Evolutionary conservation across 2,329 filamentous ascomycete genomes (phyloP), one percentile per base, ranked within the genome.

Genomic region (Phaeosphaeriaceae sp.): DNA sequence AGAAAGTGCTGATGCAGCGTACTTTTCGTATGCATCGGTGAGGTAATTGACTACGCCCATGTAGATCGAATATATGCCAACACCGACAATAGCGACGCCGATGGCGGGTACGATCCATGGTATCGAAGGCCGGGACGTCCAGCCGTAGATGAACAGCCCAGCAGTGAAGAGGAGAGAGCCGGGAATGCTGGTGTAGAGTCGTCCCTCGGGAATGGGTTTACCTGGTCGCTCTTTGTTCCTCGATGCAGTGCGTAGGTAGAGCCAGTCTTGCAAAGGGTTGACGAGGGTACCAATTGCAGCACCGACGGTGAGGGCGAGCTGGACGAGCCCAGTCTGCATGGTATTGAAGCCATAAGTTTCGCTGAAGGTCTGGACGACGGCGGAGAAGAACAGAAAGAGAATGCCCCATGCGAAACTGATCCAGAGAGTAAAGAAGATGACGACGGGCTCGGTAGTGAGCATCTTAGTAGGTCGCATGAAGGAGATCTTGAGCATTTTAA

Each of bases 1-100:
- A 0, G 79, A 79, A 0, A 83, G 69, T 0, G 82, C 82, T 0
- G 78, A 81, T 0, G 81, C 81, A 4, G 82, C 81, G 53, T 82
- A 82, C 40, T 80, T 76, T 31, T 81, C 80, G 56, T 84, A 84
- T 0, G 81, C 78, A 57, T 84, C 81, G 1, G 77, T 79, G 22
- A 81, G 68, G 50, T 82, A 82, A 67, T 84, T 84, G 4, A 82
- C 76, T 1, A 80, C 82, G 13, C 80, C 81, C 63, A 84, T 76
- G 56, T 80, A 78, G 11, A 82, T 83, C 10, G 57, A 62, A 57
- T 71, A 73, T 51, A 74, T 72, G 13, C 72, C 70, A 1, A 72
- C 51, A 22, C 71, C 67, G 17, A 73, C 68, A 45, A 67, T 66
- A 5, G 54, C 53, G 2, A 72, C 60, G 6, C 65, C 68, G n/a